phyloP scores from a whole-genome alignment of 2,329 filamentous ascomycete species.

The Pseudocercospora pini-densiflorae region DNA sequence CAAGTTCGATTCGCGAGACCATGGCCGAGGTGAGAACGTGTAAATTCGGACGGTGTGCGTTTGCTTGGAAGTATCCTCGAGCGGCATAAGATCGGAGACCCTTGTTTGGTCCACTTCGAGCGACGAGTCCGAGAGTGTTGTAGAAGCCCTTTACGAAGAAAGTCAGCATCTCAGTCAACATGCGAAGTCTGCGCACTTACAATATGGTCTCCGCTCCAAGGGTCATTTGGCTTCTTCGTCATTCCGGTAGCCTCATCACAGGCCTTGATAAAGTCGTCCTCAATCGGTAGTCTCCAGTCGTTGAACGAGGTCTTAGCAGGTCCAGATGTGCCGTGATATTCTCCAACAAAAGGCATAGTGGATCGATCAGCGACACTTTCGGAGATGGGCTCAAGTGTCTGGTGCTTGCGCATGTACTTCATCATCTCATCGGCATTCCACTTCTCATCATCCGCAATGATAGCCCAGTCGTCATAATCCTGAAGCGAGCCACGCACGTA shows the following conservation, averaged over 20 bases:
- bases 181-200: constrained; percentile 10
- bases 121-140: constrained; percentile 36
- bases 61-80: constrained; percentile 40
- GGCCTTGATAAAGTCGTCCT: constrained; percentile 43
- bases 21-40: constrained; percentile 47
- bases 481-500: constrained; percentile 50
- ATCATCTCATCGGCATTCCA: constrained; percentile 55
- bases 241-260: constrained; percentile 41
- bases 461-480: constrained; percentile 56
- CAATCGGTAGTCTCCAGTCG: constrained; percentile 40
- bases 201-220: constrained; percentile 44
- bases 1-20: constrained; percentile 53
- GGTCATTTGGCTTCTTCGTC: constrained; percentile 42
- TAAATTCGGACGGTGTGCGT: constrained; percentile 38
- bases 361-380: constrained; percentile 34
- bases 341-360: constrained; percentile 39
- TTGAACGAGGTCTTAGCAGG: constrained; percentile 45
- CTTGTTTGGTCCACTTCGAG: constrained; percentile 35
- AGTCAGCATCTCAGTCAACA: neutral
- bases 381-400: constrained; percentile 42
- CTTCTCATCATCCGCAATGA: constrained; percentile 45
- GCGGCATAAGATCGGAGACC: constrained; percentile 43
- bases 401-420: constrained; percentile 50
- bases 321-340: constrained; percentile 42
- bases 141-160: constrained; percentile 33